A percentile compares a stretch with the other conserved stretches of the same genome.
These are phyloP conservation scores for Amaranthus tricolor DNA, from an alignment of 179 eudicot species.

Conservation along the genomic window DNA sequence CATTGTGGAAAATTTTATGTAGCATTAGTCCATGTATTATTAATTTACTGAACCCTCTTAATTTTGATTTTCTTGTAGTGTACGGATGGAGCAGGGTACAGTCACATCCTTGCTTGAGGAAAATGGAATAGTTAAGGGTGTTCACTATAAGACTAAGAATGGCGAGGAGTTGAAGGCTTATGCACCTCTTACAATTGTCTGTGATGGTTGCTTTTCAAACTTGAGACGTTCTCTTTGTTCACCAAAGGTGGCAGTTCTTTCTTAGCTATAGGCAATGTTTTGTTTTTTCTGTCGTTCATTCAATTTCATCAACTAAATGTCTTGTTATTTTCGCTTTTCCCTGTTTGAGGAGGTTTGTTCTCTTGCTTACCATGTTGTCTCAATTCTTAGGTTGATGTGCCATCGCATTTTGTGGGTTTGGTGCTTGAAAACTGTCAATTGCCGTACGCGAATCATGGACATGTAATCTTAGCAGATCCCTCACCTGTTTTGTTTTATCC, in stretches of 20 bases:
- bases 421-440: conserved; percentile 62
- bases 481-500: conserved; percentile 62
- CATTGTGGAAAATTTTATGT: not conserved
- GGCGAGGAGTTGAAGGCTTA: conserved; percentile 63
- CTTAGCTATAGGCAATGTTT: not conserved
- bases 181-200: conserved; percentile 86
- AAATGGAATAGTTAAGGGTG: conserved; percentile 71
- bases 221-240: conserved; percentile 60
- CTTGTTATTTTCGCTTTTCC: not conserved
- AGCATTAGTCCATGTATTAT: not conserved
- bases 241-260: conserved; percentile 45
- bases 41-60: conserved; percentile 13
- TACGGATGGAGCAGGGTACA: conserved; percentile 79
- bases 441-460: conserved; percentile 66
- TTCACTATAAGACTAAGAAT: conserved; percentile 65
- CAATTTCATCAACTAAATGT: not conserved
- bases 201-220: conserved; percentile 89
- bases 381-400: conserved; percentile 54
- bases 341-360: not conserved
- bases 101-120: conserved; percentile 78
- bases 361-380: not conserved
- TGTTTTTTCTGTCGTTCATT: not conserved
- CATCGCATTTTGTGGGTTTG: conserved; percentile 72
- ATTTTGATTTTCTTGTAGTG: conserved; percentile 41
- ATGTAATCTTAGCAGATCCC: conserved; percentile 67